These are phyloP conservation scores for Aureobasidium sp. DNA, from an alignment of 2,329 filamentous ascomycete species.

Conservation along the genomic window DNA sequence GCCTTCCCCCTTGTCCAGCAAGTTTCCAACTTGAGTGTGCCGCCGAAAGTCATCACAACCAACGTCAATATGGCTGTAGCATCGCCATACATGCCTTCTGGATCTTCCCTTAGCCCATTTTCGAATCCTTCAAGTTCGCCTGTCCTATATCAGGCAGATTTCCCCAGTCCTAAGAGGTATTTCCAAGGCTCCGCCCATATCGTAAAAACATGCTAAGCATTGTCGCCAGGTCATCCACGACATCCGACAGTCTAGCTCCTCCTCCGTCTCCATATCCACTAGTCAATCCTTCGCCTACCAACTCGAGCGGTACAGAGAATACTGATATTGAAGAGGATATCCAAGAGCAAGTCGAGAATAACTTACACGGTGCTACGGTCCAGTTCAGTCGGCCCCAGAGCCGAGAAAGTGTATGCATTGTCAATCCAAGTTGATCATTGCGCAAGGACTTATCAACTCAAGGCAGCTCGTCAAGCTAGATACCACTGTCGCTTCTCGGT, in stretches of 20 bases:
- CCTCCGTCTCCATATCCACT: conserved; percentile 49
- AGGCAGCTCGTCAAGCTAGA: conserved; percentile 38
- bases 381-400: conserved; percentile 27
- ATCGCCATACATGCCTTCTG: conserved; percentile 41
- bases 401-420: conserved; percentile 24
- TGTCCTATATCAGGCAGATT: conserved; percentile 36
- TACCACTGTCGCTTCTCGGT: conserved; percentile 35
- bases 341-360: conserved; percentile 46
- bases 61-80: conserved; percentile 8
- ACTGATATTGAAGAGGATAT: conserved; percentile 80
- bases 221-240: conserved; percentile 19
- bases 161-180: conserved; percentile 37
- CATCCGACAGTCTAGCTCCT: conserved; percentile 33
- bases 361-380: not conserved
- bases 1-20: not conserved
- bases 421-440: not conserved
- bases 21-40: not conserved
- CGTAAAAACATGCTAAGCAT: not conserved
- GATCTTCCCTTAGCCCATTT: conserved; percentile 45
- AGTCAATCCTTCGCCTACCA: conserved; percentile 76
- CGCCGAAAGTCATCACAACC: not conserved
- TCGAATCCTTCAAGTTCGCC: conserved; percentile 46
- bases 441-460: conserved; percentile 8
- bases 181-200: conserved; percentile 13
- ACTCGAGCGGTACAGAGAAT: conserved; percentile 74